Conservation (phyloP, 176 grass and related monocot genomes). For the Carex littledalei region DNA sequence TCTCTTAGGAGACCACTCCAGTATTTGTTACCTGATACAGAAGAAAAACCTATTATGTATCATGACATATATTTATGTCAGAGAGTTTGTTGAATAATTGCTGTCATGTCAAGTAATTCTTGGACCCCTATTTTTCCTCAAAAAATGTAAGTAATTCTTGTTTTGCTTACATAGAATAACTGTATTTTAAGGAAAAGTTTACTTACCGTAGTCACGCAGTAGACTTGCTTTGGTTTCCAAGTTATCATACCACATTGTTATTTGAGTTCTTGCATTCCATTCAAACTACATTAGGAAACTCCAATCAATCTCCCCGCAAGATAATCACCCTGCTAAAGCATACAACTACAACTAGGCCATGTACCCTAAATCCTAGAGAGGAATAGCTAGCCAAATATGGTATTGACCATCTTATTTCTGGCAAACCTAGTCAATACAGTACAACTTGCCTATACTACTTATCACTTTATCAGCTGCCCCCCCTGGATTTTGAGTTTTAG, state of each 20-base stretch:
- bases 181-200: neutral
- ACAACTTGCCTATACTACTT: neutral
- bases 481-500: too few species aligned
- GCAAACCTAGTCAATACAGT: neutral
- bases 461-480: neutral
- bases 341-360: neutral
- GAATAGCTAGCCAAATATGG: neutral
- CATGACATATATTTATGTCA: neutral
- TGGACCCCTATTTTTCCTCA: too few species aligned
- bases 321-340: neutral
- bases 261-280: slow-evolving; percentile 91
- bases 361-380: neutral
- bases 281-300: slow-evolving; percentile 56
- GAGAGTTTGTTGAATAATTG: neutral
- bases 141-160: neutral
- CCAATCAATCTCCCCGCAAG: neutral
- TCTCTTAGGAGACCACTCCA: slow-evolving; percentile 70
- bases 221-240: slow-evolving; percentile 66
- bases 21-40: slow-evolving; percentile 73
- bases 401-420: neutral
- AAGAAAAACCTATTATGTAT: neutral
- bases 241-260: slow-evolving; percentile 96
- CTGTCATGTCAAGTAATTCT: neutral
- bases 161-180: neutral
- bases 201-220: slow-evolving; percentile 62